Conservation (phyloP, 106 monocot genomes). For the Phalaenopsis equestris region DNA sequence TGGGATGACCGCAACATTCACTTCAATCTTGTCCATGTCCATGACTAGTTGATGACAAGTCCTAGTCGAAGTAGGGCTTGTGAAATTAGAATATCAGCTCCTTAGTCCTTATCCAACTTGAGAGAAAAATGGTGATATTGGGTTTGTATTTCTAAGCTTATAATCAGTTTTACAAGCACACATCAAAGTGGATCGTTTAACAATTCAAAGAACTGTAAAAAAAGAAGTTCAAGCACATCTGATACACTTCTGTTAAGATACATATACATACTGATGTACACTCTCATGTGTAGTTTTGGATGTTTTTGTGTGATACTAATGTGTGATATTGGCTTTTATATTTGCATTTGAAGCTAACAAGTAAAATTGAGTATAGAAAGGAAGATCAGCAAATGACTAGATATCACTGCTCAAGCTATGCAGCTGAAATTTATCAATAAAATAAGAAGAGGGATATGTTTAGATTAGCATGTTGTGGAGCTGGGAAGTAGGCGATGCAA, state of each 20-base stretch:
- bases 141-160: not conserved
- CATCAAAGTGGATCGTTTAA: not conserved
- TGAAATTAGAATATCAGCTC: not conserved
- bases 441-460: not conserved
- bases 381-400: not conserved
- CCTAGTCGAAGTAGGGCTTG: not conserved
- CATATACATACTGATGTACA: not conserved
- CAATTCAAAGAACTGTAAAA: not conserved
- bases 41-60: not conserved
- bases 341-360: not conserved
- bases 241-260: not conserved
- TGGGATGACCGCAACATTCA: too few relatives aligned
- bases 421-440: not conserved
- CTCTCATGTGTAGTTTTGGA: not conserved
- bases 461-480: too few relatives aligned
- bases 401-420: not conserved
- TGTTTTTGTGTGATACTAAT: not conserved
- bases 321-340: not conserved
- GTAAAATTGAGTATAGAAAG: not conserved
- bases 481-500: too few relatives aligned
- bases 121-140: not conserved
- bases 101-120: not conserved
- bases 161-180: not conserved
- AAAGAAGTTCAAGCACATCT: not conserved
- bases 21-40: too few relatives aligned